phyloP scores from a whole-genome alignment of 2,329 filamentous ascomycete species.

The Diplodia seriata region DNA sequence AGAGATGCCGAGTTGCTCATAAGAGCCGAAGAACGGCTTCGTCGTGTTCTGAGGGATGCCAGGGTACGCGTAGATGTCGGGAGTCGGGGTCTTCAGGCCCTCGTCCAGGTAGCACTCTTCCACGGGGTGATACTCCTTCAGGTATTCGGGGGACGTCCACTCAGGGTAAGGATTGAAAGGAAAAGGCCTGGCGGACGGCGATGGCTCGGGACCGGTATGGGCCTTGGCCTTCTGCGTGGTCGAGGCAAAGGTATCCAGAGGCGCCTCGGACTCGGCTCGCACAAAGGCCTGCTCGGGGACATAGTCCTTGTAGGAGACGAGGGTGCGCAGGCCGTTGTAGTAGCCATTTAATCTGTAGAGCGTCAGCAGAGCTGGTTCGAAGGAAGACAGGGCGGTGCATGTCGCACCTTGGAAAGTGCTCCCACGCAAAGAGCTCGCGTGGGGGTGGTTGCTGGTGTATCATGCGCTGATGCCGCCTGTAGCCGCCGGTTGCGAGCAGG shows the following conservation, averaged over 20 bases:
- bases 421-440: conserved; percentile 52
- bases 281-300: conserved; percentile 54
- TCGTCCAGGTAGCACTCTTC: conserved; percentile 69
- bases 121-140: conserved; percentile 59
- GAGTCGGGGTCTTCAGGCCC: conserved; percentile 57
- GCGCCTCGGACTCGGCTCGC: conserved; percentile 47
- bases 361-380: neutral
- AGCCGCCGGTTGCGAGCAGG: conserved; percentile 53
- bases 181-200: conserved; percentile 46
- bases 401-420: conserved; percentile 53
- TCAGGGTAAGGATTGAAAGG: conserved; percentile 56
- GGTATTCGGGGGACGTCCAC: conserved; percentile 52
- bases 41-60: conserved; percentile 59
- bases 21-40: conserved; percentile 57
- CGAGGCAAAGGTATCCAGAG: conserved; percentile 46
- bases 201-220: conserved; percentile 42
- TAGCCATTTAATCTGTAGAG: conserved; percentile 52
- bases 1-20: conserved; percentile 55
- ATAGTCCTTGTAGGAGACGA: conserved; percentile 53
- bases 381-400: neutral
- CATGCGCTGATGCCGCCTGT: conserved; percentile 45
- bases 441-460: conserved; percentile 34
- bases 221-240: conserved; percentile 30
- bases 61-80: conserved; percentile 70
- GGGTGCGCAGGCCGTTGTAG: conserved; percentile 57